Conservation (phyloP, 1,139 yeast genomes). For the Blastobotrys persicus region DNA sequence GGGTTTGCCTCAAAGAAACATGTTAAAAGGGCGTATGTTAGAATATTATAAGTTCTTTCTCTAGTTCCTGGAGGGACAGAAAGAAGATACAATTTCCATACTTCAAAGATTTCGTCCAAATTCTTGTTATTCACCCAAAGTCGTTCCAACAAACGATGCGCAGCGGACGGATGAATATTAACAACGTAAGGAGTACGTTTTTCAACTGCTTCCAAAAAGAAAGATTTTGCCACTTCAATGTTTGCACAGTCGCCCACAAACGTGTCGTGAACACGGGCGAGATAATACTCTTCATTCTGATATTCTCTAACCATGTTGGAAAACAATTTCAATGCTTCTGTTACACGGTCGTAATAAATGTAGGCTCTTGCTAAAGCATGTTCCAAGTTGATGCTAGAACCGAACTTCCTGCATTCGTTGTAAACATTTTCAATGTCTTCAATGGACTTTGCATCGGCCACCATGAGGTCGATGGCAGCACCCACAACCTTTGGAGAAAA, state of each 20-base stretch:
- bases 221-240: conserved; percentile 64
- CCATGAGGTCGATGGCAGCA: conserved; percentile 66
- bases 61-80: conserved; percentile 62
- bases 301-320: conserved; percentile 42
- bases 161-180: conserved; percentile 71
- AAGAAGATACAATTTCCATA: conserved; percentile 63
- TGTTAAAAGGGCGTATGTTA: conserved; percentile 67
- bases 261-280: conserved; percentile 67
- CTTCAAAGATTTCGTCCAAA: conserved; percentile 55
- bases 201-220: conserved; percentile 68
- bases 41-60: conserved; percentile 61
- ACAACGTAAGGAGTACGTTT: conserved; percentile 69
- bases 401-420: conserved; percentile 38
- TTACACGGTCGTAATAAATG: conserved; percentile 48
- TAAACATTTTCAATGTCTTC: conserved; percentile 55
- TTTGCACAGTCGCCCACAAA: conserved; percentile 84
- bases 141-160: conserved; percentile 63
- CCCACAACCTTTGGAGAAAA: conserved; percentile 64
- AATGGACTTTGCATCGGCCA: conserved; percentile 56
- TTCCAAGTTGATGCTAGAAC: conserved; percentile 43
- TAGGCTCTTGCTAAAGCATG: conserved; percentile 65
- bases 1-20: conserved; percentile 65
- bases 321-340: conserved; percentile 51
- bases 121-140: conserved; percentile 56
- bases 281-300: conserved; percentile 42